Base-by-base conservation (phyloP, 441 rosid species). In the Viola pubescens region DNA sequence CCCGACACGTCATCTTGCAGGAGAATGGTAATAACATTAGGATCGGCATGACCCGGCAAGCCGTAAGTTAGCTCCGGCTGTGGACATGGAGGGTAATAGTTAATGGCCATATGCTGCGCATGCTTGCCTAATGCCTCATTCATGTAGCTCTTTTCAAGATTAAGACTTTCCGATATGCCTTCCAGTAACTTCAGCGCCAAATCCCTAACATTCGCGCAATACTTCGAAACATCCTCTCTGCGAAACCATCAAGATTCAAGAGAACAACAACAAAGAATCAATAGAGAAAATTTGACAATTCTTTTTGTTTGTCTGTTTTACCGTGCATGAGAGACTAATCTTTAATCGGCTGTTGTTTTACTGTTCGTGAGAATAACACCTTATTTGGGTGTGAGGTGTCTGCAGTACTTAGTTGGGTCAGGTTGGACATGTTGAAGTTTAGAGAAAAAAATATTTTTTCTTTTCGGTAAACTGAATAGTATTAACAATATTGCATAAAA, bases 41-140 rank as follows among this genome's bases (percentile, higher is more conserved):
- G 81, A 56, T 81, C 83, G 0, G 79, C 58, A 64, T 81, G 86
- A 43, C 66, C 49, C 0, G 81, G 80, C 16, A 81, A 52, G 2
- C 81, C 83, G 8, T 59, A 70, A 0, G 83, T 78, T 10, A 81
- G 70, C 51, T 78, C 75, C 1, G 82, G 85, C 56, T 78, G 69
- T 0, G 82, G 82, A 43, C 82, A 78, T 0, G 79, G 75, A 0
- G 83, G 86, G 46, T 81, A 79, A 65, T 68, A 79, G 64, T 81
- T 81, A 37, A 81, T 52, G 10, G 83, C 80, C 77, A 81, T 70
- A 60, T 72, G 86, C 47, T 81, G 83, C 9, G 70, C 86, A 52
- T 81, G 83, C 52, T 69, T 57, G 52, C 75, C 77, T 5, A 72
- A 52, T 45, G 60, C 74, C 54, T 43, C 58, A 49, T 52, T 47